Evolutionary conservation across 1,284 basidiomycete genomes (phyloP).

Genomic region (Cystobasidium sp.): DNA sequence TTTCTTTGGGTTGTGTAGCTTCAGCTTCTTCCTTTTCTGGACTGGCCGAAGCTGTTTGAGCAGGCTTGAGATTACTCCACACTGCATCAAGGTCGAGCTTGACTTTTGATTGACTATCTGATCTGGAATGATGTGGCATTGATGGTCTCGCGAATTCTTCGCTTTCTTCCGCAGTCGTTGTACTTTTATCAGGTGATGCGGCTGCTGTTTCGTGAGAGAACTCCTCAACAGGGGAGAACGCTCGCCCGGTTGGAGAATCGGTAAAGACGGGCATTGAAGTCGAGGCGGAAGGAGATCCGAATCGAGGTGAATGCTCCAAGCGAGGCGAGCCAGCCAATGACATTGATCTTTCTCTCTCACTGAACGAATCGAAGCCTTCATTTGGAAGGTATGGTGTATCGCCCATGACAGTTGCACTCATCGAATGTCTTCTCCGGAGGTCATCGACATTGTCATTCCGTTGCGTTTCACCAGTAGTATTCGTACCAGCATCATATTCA

Average conservation of each 20-base stretch:
- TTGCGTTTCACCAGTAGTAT: neutral
- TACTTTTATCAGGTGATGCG: constrained; percentile 2
- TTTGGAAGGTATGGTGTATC: constrained; percentile 1
- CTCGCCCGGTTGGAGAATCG: neutral
- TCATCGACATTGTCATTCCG: neutral
- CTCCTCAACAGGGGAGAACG: constrained; percentile 16
- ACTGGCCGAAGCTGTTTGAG: constrained; percentile 1
- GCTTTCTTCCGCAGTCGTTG: neutral
- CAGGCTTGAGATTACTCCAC: constrained; percentile 33
- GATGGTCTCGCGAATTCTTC: constrained; percentile 12
- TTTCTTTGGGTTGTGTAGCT: constrained; percentile 11
- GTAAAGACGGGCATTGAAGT: neutral
- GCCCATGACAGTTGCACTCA: neutral
- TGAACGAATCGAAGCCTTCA: constrained; percentile 16
- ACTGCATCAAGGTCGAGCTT: constrained; percentile 38
- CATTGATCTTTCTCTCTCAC: constrained; percentile 21
- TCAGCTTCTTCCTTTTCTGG: constrained; percentile 11
- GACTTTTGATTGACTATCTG: constrained; percentile 33
- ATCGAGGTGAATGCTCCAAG: neutral
- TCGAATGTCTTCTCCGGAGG: neutral
- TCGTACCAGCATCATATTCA: constrained; percentile 59
- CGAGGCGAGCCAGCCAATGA: constrained; percentile 35
- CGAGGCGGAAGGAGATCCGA: constrained; percentile 11
- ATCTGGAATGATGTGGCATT: constrained; percentile 35
- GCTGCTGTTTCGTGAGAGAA: neutral